Evolutionary conservation across 2,329 filamentous ascomycete genomes (phyloP).

Genomic region (Emericellopsis cladophorae): DNA sequence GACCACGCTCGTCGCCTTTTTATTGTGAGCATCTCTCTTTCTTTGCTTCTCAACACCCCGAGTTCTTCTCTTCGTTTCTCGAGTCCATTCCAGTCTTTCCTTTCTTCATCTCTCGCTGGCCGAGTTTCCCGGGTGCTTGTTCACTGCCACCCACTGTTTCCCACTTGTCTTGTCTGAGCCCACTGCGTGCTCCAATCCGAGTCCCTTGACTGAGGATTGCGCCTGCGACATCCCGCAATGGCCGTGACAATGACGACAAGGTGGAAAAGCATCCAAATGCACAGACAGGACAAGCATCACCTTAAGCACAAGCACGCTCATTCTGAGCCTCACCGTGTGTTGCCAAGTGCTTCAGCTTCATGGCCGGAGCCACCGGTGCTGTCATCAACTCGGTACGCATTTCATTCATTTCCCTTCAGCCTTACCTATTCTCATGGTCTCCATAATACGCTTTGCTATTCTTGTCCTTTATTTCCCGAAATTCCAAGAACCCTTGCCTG

Average conservation of each 20-base stretch:
- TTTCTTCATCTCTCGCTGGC: background rate
- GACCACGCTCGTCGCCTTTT: constrained; percentile 57
- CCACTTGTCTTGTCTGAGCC: background rate
- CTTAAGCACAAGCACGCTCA: background rate
- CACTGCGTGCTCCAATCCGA: constrained; percentile 4
- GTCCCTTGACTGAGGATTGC: background rate
- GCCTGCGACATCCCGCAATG: background rate
- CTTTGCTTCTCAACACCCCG: constrained; percentile 10
- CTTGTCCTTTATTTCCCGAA: background rate
- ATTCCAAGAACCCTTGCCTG: background rate
- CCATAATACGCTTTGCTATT: too few relatives aligned
- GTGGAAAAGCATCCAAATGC: too few relatives aligned
- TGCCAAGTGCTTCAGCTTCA: too few relatives aligned
- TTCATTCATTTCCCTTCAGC: background rate
- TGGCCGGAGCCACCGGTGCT: background rate
- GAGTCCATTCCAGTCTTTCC: background rate
- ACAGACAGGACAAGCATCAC: background rate
- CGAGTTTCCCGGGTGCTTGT: background rate
- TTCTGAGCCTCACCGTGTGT: too few relatives aligned
- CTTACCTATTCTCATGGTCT: too few relatives aligned
- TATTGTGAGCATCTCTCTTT: constrained; percentile 41
- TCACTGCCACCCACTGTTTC: background rate
- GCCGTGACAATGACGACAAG: background rate
- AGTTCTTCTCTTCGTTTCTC: constrained; percentile 8
- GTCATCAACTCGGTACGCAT: background rate